phyloP scores from a whole-genome alignment of 352 stramenopile genomes.

The Phytophthora vignae region DNA sequence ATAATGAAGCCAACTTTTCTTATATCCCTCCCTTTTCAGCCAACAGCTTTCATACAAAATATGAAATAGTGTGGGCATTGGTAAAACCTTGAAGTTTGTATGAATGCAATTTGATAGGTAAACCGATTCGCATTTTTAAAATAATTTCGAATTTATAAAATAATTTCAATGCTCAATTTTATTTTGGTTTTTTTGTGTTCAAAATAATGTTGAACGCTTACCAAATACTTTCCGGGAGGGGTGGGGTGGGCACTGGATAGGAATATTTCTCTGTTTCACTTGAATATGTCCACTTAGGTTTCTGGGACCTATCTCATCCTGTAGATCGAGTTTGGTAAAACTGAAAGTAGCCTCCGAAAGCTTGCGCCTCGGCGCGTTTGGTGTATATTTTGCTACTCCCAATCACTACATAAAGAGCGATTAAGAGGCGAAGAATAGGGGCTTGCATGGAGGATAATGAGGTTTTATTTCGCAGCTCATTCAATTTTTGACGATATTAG shows the following conservation, averaged over 20 bases:
- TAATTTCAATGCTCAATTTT: no score
- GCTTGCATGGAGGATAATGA: no score
- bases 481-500: no score
- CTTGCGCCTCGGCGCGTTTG: neutral
- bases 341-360: neutral
- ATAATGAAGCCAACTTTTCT: conserved; percentile 23
- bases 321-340: neutral
- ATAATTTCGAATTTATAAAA: no score
- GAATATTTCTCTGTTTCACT: neutral
- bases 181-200: no score
- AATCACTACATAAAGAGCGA: neutral
- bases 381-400: neutral
- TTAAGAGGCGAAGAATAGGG: no score
- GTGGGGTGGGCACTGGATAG: no score
- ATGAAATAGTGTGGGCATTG: neutral
- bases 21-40: conserved; percentile 17
- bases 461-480: neutral
- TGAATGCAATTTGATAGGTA: neutral
- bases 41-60: conserved; percentile 9
- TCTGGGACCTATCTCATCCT: neutral
- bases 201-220: no score
- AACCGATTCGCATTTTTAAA: no score
- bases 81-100: neutral
- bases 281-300: neutral
- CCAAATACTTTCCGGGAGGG: no score